A percentile compares a stretch with the other conserved stretches of the same genome.
phyloP scores from a whole-genome alignment of 768 basidiomycete genomes.

The Phylloporus sp. region DNA sequence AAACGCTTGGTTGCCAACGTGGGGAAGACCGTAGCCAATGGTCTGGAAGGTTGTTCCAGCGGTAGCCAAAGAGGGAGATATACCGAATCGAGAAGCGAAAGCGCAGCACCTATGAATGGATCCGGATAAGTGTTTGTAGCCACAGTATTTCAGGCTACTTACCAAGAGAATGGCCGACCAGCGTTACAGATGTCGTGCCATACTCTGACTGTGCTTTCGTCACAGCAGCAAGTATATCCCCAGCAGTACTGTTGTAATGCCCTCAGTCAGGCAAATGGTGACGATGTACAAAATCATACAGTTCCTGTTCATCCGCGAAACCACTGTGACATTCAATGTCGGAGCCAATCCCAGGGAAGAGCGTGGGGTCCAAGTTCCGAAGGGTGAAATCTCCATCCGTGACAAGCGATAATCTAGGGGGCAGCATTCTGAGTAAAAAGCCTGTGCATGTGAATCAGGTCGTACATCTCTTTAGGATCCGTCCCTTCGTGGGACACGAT shows the following conservation, averaged over 20 bases:
- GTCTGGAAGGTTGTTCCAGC: conserved; percentile 30
- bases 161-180: conserved; percentile 45
- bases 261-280: background rate
- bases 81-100: conserved; percentile 37
- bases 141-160: background rate
- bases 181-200: conserved; percentile 36
- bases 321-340: conserved; percentile 44
- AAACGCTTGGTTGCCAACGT: conserved; percentile 56
- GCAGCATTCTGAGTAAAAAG: background rate
- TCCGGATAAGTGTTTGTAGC: background rate
- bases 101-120: conserved; percentile 29
- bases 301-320: conserved; percentile 42
- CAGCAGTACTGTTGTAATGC: conserved; percentile 34
- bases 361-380: conserved; percentile 30
- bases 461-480: conserved; percentile 28
- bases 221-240: conserved; percentile 43
- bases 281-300: conserved; percentile 30
- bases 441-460: no score
- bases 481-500: conserved; percentile 40
- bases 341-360: conserved; percentile 50
- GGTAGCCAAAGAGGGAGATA: conserved; percentile 38
- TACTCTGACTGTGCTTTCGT: conserved; percentile 35
- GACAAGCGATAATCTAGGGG: conserved; percentile 32
- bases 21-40: conserved; percentile 34
- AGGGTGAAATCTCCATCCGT: conserved; percentile 42